Percentiles rank a stretch among this genome's conserved stretches.
phyloP scores from a whole-genome alignment of 2,329 filamentous ascomycete genomes.

The Macrophomina tecta region DNA sequence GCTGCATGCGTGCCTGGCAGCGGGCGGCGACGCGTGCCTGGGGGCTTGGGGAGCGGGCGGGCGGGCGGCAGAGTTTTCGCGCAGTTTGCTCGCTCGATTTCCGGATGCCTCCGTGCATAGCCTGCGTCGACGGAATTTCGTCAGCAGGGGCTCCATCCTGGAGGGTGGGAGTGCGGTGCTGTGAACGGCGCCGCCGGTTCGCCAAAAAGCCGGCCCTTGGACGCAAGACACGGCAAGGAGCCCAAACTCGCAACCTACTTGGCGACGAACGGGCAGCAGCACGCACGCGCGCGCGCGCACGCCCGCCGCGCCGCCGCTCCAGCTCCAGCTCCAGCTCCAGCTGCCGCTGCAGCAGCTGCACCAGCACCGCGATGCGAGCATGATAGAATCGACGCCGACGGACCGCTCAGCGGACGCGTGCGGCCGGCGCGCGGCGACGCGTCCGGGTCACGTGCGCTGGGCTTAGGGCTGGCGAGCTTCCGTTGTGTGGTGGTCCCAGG shows the following conservation, averaged over 20 bases:
- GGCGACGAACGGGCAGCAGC: slow-evolving; percentile 11
- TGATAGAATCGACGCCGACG: too few relatives aligned
- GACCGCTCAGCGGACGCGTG: neutral
- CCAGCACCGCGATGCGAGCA: neutral
- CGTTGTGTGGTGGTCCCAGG: slow-evolving; percentile 1
- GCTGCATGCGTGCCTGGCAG: slow-evolving; percentile 24
- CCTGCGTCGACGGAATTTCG: slow-evolving; percentile 9
- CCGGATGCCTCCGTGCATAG: slow-evolving; percentile 15
- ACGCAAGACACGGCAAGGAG: neutral
- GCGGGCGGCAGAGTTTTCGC: slow-evolving; percentile 11
- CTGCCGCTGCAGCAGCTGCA: neutral
- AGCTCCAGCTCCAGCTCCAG: too few relatives aligned
- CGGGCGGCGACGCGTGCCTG: slow-evolving; percentile 1
- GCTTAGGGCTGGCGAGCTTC: neutral
- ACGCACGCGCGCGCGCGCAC: too few relatives aligned
- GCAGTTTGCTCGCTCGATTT: slow-evolving; percentile 5
- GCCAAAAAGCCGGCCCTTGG: neutral
- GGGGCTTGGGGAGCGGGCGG: neutral
- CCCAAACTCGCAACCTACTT: slow-evolving; percentile 2
- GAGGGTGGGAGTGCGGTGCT: slow-evolving; percentile 3
- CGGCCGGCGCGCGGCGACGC: slow-evolving; percentile 4
- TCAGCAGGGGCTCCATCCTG: slow-evolving; percentile 7
- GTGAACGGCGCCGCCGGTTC: slow-evolving; percentile 4
- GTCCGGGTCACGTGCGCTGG: slow-evolving; percentile 8
- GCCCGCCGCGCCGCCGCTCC: too few relatives aligned